Percentiles rank a stretch among this genome's conserved stretches.
Conservation (phyloP, 257 asterid species). For the Lycium ferocissimum region DNA sequence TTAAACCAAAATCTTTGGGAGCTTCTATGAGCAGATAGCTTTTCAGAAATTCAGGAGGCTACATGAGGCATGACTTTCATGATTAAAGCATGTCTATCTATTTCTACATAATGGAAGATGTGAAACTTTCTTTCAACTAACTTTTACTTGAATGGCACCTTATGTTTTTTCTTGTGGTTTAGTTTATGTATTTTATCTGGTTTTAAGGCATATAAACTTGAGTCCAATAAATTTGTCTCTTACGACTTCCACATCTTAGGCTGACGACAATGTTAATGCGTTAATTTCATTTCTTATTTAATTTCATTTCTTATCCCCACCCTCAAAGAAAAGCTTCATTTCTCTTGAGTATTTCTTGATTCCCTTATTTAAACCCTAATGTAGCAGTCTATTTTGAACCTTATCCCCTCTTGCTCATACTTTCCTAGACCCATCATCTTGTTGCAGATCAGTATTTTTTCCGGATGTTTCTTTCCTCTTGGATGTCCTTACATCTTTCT, state of each 20-base stretch:
- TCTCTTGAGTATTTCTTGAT: constrained; percentile 3
- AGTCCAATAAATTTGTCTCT: constrained; percentile 17
- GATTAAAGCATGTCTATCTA: constrained; percentile 8
- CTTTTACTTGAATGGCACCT: constrained; percentile 2
- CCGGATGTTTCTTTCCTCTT: constrained; percentile 17
- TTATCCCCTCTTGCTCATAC: constrained; percentile 8
- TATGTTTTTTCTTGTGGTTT: not conserved
- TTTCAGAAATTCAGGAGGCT: not conserved
- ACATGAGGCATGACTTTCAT: constrained; percentile 5
- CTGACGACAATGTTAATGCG: not conserved
- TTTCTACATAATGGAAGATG: constrained; percentile 20
- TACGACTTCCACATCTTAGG: constrained; percentile 18
- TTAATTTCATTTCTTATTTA: not conserved
- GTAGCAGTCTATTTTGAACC: not conserved
- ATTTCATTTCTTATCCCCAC: not conserved
- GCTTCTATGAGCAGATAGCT: constrained; percentile 7
- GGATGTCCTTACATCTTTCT: constrained; percentile 21
- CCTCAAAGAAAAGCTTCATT: constrained; percentile 20
- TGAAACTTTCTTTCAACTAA: constrained; percentile 6
- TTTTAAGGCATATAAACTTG: not conserved
- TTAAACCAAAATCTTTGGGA: not conserved
- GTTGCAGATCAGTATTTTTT: constrained; percentile 16
- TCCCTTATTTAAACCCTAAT: constrained; percentile 20
- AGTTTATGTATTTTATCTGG: not conserved
- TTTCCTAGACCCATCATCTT: constrained; percentile 25